Evolutionary conservation across 345 rosid genomes (phyloP), one percentile per base, ranked within the genome.

Genomic region (Moringa oleifera): DNA sequence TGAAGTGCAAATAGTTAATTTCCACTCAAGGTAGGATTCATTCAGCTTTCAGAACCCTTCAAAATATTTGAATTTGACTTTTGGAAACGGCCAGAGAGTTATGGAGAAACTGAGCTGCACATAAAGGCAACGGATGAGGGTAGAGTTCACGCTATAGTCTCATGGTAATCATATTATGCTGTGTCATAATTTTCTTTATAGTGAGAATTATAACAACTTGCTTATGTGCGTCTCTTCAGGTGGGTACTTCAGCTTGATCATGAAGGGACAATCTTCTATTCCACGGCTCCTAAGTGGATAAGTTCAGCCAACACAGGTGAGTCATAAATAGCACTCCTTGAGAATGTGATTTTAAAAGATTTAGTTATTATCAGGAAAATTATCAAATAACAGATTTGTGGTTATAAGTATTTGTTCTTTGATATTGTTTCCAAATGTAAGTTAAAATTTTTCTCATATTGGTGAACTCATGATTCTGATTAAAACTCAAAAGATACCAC

Each of bases 1-100:
- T 50, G 52, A 72, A 59, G 72, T 68, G 55, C 64, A 52, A 23
- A 20, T 55, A 41, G 51, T 80, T 64, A 58, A 58, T 68, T 69
- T 68, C 61, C 59, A 75, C 83, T 85, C 73, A 72, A 60, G 68
- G 71, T 66, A 77, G 66, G 72, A 65, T 79, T 72, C 59, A 71
- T 85, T 69, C 91, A 90, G 97, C 76, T 94, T 69, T 94, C 99
- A 72, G 87, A 90, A 68, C 97, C 99, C 61, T 82, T 86, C 84
- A 77, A 77, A 76, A 63, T 86, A 74, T 88, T 90, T 81, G 96
- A 86, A 77, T 86, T 94, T 79, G 96, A 88, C 81, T 90, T 94
- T 64, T 86, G 96, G 91, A 90, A 81, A 86, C 78, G 89, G 69
- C 95, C 96, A 61, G 85, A 77, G 51, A 88, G 89, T 77, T 73